A percentile compares a stretch with the other conserved stretches of the same genome.
These are phyloP conservation scores for Mrakia frigida DNA, from an alignment of 768 basidiomycete species.

Conservation along the genomic window DNA sequence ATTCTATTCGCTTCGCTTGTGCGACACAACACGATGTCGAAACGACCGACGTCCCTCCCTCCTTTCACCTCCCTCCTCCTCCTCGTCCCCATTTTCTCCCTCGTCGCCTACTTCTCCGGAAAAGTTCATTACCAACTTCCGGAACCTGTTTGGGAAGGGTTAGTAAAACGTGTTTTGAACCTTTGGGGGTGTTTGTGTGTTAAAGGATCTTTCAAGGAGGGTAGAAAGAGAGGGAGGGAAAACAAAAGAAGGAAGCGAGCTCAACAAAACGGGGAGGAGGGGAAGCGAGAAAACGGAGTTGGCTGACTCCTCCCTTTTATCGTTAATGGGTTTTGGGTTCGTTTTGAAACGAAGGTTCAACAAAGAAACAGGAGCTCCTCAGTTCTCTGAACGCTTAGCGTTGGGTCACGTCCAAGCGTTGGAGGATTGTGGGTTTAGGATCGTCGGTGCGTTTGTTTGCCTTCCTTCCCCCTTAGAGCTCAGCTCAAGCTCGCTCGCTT, in stretches of 20 bases:
- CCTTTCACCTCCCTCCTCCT: slow-evolving; percentile 9
- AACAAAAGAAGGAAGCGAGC: no score
- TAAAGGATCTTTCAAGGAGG: no score
- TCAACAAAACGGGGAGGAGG: no score
- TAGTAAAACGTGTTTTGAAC: no score
- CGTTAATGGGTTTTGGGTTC: background rate
- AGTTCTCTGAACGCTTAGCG: slow-evolving; percentile 23
- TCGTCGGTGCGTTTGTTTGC: background rate
- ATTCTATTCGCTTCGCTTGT: background rate
- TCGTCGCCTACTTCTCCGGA: background rate
- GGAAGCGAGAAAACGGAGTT: no score
- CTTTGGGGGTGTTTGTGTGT: no score
- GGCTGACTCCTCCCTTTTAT: background rate
- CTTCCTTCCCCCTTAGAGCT: no score
- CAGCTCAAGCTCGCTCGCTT: no score
- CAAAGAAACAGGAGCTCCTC: background rate
- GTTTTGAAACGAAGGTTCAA: background rate
- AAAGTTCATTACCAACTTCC: slow-evolving; percentile 18
- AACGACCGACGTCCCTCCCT: background rate
- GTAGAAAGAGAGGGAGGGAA: no score
- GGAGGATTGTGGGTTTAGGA: slow-evolving; percentile 16
- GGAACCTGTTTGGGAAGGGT: background rate
- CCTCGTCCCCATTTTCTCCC: slow-evolving; percentile 6
- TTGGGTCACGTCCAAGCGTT: slow-evolving; percentile 13
- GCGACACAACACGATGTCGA: background rate